Conservation (phyloP, 352 stramenopile species). For the Phytophthora melonis region DNA sequence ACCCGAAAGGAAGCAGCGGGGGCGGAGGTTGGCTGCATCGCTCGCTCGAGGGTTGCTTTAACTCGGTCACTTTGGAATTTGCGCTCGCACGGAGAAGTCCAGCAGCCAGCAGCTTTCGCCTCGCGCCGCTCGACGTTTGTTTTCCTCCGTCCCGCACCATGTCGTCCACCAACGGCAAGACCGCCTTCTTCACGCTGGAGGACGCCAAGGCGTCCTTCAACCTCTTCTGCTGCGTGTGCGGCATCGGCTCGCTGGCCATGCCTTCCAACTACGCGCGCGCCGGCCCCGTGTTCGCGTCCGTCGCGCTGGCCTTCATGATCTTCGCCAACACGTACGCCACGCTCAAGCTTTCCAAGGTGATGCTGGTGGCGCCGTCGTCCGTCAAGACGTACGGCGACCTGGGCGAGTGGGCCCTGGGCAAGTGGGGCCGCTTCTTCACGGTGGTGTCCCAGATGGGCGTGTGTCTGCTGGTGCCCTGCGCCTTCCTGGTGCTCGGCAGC, state of each 20-base stretch:
- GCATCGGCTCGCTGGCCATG: too few species aligned
- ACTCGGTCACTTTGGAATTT: slow-evolving; percentile 42
- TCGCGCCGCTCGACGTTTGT: slow-evolving; percentile 12
- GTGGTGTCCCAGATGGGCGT: slow-evolving; percentile 51
- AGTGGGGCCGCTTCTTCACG: slow-evolving; percentile 50
- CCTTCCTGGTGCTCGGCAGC: slow-evolving; percentile 60
- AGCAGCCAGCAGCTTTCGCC: neutral
- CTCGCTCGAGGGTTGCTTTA: slow-evolving; percentile 22
- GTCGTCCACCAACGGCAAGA: slow-evolving; percentile 44
- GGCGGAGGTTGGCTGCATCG: too few species aligned
- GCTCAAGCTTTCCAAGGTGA: slow-evolving; percentile 50
- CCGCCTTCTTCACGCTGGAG: slow-evolving; percentile 57
- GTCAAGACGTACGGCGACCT: slow-evolving; percentile 64
- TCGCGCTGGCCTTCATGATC: slow-evolving; percentile 63
- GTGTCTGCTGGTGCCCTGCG: slow-evolving; percentile 50
- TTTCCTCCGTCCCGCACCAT: slow-evolving; percentile 32
- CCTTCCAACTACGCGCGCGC: too few species aligned
- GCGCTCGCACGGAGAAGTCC: slow-evolving; percentile 29
- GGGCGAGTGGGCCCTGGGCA: slow-evolving; percentile 45
- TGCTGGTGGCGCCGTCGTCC: slow-evolving; percentile 54
- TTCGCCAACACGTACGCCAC: too few species aligned
- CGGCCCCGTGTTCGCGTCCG: too few species aligned
- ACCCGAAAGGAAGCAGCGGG: slow-evolving; percentile 3
- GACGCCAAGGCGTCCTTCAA: too few species aligned
- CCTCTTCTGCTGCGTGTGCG: too few species aligned